Evolutionary conservation across 371 early-diverging fungal species (phyloP).

Genomic region (Mycotypha africana): DNA sequence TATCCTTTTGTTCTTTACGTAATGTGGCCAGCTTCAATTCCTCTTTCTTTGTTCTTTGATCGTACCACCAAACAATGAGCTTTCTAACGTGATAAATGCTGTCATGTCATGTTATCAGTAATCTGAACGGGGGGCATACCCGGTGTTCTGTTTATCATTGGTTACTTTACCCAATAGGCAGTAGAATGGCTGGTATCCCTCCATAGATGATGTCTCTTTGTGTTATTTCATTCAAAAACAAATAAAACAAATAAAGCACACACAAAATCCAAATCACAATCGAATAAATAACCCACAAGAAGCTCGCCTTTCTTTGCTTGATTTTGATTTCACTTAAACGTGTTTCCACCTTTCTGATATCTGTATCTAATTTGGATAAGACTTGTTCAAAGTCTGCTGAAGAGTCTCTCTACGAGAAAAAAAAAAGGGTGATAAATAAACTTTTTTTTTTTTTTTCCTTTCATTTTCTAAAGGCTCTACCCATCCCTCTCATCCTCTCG

Average conservation of each 20-base stretch:
- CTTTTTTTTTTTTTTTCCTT: background rate
- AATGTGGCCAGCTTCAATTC: slow-evolving; percentile 45
- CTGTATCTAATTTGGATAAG: slow-evolving; percentile 69
- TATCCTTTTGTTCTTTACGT: slow-evolving; percentile 54
- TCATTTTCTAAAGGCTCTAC: background rate
- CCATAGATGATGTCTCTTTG: slow-evolving; percentile 21
- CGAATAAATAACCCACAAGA: slow-evolving; percentile 70
- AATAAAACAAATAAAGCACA: slow-evolving; percentile 35
- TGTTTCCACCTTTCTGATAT: slow-evolving; percentile 68
- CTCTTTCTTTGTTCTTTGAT: slow-evolving; percentile 56
- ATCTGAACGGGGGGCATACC: too few species aligned
- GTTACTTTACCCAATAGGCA: slow-evolving; percentile 11
- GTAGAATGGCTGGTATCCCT: slow-evolving; percentile 39
- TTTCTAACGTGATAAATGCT: slow-evolving; percentile 53
- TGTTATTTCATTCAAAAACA: slow-evolving; percentile 6
- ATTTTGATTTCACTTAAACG: slow-evolving; percentile 55
- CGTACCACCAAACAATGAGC: slow-evolving; percentile 50
- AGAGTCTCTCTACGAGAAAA: slow-evolving; percentile 15
- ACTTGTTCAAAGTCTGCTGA: slow-evolving; percentile 74
- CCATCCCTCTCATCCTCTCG: background rate
- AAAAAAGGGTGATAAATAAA: too few species aligned
- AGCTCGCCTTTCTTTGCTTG: slow-evolving; percentile 58
- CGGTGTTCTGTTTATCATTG: background rate
- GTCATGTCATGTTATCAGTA: background rate
- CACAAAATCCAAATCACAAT: slow-evolving; percentile 63